Evolutionary conservation across 2,329 filamentous ascomycete species (phyloP), one percentile per base, ranked within the genome.

Genomic region (Stachybotrys chlorohalonatus): DNA sequence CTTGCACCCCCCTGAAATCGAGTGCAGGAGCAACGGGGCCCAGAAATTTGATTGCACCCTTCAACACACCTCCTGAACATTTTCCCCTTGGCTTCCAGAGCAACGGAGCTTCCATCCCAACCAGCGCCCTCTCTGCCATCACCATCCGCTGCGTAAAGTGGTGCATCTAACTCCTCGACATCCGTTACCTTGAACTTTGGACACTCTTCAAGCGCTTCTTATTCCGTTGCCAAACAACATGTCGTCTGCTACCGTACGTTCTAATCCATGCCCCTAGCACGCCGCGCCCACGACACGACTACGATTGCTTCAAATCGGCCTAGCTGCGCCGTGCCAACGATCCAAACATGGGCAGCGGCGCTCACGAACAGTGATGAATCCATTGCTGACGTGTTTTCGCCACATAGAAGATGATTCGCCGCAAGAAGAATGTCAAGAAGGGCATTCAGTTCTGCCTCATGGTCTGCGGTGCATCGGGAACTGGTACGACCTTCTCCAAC

Each of bases 381-480:
- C 36, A 5, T 42, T 56, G 61, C 68, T 72, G 55, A 72, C 63
- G 31, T 42, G 36, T 9, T 3, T 42, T 9, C 13, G 55, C 31
- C 30, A 54, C 55, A 59, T 74, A 90, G 85, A 90, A 95, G 76
- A 94, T 96, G 89, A 92, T 96, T 73, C 92, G 94, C 78, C 88
- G 90, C 77, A 99, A 99, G 93, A 99, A 99, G 89, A 97, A 99
- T 84, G 93, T 99, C 79, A 96, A 96, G 89, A 96, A 96, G 85
- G 94, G 94, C 72, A 97, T 99, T 71, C 94, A 99, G 82, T 99
- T 99, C 81, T 97, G 92, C 76, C 78, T 99, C 84, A 99, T 99
- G 94, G 94, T 99, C 69, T 97, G 94, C 73, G 94, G 94, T 80
- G 94, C 94, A 72, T 97, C 93, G 66, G 94, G 94, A 75, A 97